Evolutionary conservation across 108 stramenopile genomes (phyloP).

Genomic region (Thalassiosira profunda): DNA sequence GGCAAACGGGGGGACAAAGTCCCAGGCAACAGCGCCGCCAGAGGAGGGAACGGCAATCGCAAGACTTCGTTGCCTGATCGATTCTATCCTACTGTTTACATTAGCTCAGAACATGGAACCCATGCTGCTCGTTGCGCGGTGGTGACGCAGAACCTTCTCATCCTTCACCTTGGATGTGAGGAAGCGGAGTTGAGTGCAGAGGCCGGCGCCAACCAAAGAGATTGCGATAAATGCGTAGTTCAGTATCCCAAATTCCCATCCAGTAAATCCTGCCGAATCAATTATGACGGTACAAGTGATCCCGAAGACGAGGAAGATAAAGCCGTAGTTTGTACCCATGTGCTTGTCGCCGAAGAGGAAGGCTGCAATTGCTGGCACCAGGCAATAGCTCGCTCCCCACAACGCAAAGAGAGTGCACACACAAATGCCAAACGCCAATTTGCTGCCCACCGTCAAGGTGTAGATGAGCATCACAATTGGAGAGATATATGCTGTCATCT

Average conservation of each 20-base stretch:
- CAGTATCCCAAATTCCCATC: constrained; percentile 25
- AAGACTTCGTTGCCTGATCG: too few species aligned
- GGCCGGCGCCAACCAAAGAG: constrained; percentile 33
- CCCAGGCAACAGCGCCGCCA: too few species aligned
- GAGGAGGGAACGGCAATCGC: too few species aligned
- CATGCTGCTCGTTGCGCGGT: constrained; percentile 49
- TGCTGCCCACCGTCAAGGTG: constrained; percentile 39
- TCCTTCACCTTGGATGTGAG: constrained; percentile 47
- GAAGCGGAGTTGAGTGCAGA: constrained; percentile 47
- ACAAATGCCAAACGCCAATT: constrained; percentile 28
- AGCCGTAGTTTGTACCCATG: constrained; percentile 44
- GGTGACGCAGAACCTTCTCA: constrained; percentile 46
- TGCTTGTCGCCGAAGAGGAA: constrained; percentile 34
- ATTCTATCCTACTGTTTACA: too few species aligned
- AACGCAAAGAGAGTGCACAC: constrained; percentile 33
- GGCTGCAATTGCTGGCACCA: constrained; percentile 43
- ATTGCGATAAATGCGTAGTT: constrained; percentile 43
- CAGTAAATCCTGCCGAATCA: constrained; percentile 24
- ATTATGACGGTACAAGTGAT: constrained; percentile 39
- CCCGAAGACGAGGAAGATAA: constrained; percentile 47
- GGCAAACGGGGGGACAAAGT: too few species aligned
- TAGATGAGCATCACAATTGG: constrained; percentile 36
- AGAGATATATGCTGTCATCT: constrained; percentile 31
- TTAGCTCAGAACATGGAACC: constrained; percentile 39
- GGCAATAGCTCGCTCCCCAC: constrained; percentile 48